phyloP scores from a whole-genome alignment of 2,329 filamentous ascomycete species.

The Neophaeococcomyces aloes region DNA sequence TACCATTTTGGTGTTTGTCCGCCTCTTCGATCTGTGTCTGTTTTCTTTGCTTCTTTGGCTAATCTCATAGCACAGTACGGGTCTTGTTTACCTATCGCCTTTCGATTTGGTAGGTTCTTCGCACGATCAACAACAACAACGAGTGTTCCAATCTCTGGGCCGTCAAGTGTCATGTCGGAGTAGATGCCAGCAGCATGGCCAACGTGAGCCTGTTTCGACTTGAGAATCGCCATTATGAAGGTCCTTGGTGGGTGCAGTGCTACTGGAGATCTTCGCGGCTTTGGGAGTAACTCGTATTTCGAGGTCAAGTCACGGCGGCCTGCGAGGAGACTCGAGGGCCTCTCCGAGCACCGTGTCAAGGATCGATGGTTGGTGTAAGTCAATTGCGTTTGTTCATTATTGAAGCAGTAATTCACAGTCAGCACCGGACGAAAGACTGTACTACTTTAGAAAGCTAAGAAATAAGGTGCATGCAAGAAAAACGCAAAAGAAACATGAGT shows the following conservation, averaged over 20 bases:
- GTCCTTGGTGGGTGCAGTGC: too few species aligned
- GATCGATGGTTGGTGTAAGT: neutral
- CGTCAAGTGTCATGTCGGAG: slow-evolving; percentile 86
- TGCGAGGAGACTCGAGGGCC: neutral
- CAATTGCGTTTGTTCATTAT: neutral
- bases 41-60: slow-evolving; percentile 96
- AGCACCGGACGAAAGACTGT: neutral
- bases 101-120: slow-evolving; percentile 92
- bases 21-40: slow-evolving; percentile 81
- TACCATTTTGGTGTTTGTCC: slow-evolving; percentile 95
- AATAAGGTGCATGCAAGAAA: neutral
- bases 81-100: slow-evolving; percentile 97
- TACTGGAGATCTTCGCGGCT: too few species aligned
- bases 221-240: slow-evolving; percentile 14
- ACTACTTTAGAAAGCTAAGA: neutral
- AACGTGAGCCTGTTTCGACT: slow-evolving; percentile 15
- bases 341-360: too few species aligned
- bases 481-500: neutral
- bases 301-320: neutral
- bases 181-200: slow-evolving; percentile 87
- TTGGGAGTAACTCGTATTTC: neutral
- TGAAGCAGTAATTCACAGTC: neutral
- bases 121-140: slow-evolving; percentile 87
- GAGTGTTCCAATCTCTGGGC: slow-evolving; percentile 83
- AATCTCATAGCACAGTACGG: slow-evolving; percentile 89